phyloP scores from a whole-genome alignment of 1,284 basidiomycete genomes.

The Heterobasidion occidentale region DNA sequence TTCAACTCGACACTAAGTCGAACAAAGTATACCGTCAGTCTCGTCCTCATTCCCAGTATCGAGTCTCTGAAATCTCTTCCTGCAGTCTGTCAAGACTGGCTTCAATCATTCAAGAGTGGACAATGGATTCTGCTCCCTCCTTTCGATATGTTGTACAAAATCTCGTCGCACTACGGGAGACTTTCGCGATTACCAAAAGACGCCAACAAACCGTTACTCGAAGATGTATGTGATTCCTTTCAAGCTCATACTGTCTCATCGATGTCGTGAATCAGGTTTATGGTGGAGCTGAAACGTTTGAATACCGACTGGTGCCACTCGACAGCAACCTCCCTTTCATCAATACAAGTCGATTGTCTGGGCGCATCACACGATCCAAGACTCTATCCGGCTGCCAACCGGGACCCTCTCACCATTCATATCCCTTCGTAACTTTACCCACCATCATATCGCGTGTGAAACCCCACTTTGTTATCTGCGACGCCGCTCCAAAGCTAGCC shows the following conservation, averaged over 20 bases:
- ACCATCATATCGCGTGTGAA: not conserved
- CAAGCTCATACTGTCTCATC: not conserved
- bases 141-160: not conserved
- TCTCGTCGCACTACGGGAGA: not conserved
- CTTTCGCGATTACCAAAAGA: not conserved
- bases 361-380: not conserved
- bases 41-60: too few relatives aligned
- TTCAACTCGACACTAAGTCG: too few relatives aligned
- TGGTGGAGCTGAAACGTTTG: not conserved
- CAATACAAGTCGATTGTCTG: not conserved
- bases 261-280: not conserved
- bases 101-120: not conserved
- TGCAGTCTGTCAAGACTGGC: not conserved
- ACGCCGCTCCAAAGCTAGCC: not conserved
- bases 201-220: not conserved
- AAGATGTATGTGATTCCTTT: not conserved
- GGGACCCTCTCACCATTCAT: not conserved
- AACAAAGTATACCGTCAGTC: too few relatives aligned
- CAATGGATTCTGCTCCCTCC: not conserved
- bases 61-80: too few relatives aligned
- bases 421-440: not conserved
- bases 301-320: not conserved
- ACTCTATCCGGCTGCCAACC: not conserved
- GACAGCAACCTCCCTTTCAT: not conserved
- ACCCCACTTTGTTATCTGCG: not conserved